Conservation (phyloP, 108 stramenopile genomes). For the Nannochloropsis granulata region DNA sequence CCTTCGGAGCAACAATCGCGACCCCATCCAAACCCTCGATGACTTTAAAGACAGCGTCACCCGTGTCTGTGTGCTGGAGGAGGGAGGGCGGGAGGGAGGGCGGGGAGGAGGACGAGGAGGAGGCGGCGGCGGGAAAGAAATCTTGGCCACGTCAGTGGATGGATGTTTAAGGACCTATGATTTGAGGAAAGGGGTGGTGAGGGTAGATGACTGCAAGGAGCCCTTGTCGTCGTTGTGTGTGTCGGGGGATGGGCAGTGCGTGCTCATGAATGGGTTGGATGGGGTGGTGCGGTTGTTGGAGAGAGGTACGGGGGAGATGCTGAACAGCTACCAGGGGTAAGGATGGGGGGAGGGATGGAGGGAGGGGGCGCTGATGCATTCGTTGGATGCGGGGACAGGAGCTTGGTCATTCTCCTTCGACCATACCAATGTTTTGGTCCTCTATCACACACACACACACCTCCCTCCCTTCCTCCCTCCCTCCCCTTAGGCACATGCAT, state of each 20-base stretch:
- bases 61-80: not conserved
- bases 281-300: slow-evolving; percentile 31
- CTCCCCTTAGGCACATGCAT: slow-evolving; percentile 2
- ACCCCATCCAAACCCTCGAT: slow-evolving; percentile 33
- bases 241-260: slow-evolving; percentile 22
- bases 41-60: slow-evolving; percentile 35
- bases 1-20: slow-evolving; percentile 33
- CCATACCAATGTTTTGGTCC: not conserved
- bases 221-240: slow-evolving; percentile 27
- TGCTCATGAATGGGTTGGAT: slow-evolving; percentile 24
- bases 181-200: slow-evolving; percentile 22
- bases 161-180: slow-evolving; percentile 36
- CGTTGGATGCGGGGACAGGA: not conserved
- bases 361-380: not conserved
- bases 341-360: not conserved
- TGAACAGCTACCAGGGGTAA: slow-evolving; percentile 29
- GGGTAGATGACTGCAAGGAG: slow-evolving; percentile 23
- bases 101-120: not conserved
- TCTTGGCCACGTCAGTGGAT: slow-evolving; percentile 33
- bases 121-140: slow-evolving; percentile 3
- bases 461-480: not conserved
- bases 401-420: not conserved
- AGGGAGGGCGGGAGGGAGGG: not conserved
- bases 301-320: slow-evolving; percentile 21
- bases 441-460: not conserved